Evolutionary conservation across 106 monocot species (phyloP).

Genomic region (Allium fistulosum): DNA sequence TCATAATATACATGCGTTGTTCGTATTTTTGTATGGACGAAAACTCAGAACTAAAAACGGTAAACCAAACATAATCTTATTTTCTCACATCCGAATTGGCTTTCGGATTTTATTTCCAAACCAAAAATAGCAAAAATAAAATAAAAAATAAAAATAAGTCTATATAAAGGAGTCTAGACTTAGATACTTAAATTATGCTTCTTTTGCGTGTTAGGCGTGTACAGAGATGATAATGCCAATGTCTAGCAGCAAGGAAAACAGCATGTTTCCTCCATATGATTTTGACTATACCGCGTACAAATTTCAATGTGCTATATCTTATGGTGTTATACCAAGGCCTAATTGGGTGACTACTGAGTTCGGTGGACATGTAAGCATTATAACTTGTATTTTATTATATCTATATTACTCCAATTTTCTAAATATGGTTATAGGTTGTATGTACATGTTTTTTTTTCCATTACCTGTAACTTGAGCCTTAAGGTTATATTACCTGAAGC

Average conservation of each 20-base stretch:
- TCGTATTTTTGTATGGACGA: too few relatives aligned
- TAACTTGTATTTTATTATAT: background rate
- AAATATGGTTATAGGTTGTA: background rate
- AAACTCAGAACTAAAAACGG: too few relatives aligned
- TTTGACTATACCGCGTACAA: slow-evolving; percentile 50
- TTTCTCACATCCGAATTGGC: too few relatives aligned
- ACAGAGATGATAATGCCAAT: slow-evolving; percentile 94
- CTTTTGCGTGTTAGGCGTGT: slow-evolving; percentile 44
- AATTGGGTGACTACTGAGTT: slow-evolving; percentile 83
- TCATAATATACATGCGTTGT: too few relatives aligned
- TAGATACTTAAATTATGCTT: background rate
- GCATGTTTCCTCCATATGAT: slow-evolving; percentile 75
- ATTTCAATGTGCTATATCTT: slow-evolving; percentile 34
- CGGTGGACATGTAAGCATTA: slow-evolving; percentile 81
- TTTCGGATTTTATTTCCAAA: too few relatives aligned
- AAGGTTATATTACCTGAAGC: too few relatives aligned
- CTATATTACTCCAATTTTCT: background rate
- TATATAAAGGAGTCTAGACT: too few relatives aligned
- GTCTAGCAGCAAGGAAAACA: slow-evolving; percentile 54
- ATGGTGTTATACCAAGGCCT: slow-evolving; percentile 68
- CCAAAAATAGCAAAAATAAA: too few relatives aligned
- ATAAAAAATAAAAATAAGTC: too few relatives aligned
- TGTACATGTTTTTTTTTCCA: background rate
- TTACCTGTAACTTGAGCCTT: too few relatives aligned
- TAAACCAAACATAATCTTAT: too few relatives aligned